These are phyloP conservation scores for Golovinomyces cichoracearum DNA, from an alignment of 2,329 filamentous ascomycete species.

Conservation along the genomic window DNA sequence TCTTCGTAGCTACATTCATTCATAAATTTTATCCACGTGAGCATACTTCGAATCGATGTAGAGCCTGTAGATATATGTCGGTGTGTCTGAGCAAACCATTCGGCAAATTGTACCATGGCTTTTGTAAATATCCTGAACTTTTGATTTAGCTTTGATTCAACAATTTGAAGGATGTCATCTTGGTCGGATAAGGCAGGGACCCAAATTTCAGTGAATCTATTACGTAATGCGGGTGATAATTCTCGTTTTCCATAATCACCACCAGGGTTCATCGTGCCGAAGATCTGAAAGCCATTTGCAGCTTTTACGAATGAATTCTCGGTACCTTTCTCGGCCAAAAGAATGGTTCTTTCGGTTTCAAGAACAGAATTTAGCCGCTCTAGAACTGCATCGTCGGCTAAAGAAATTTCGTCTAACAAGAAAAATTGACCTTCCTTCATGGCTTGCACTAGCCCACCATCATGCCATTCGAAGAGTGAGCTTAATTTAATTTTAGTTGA, in stretches of 20 bases:
- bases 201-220: slow-evolving; percentile 98
- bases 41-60: slow-evolving; percentile 74
- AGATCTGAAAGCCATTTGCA: slow-evolving; percentile 63
- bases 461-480: slow-evolving; percentile 85
- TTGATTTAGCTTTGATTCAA: slow-evolving; percentile 43
- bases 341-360: slow-evolving; percentile 59
- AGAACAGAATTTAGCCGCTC: slow-evolving; percentile 92
- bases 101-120: slow-evolving; percentile 60
- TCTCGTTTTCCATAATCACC: slow-evolving; percentile 97
- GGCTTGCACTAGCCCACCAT: slow-evolving; percentile 76
- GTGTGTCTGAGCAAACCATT: slow-evolving; percentile 75
- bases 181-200: slow-evolving; percentile 66
- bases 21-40: slow-evolving; percentile 83
- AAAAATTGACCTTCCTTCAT: slow-evolving; percentile 84
- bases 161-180: slow-evolving; percentile 70
- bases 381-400: slow-evolving; percentile 90
- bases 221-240: slow-evolving; percentile 75
- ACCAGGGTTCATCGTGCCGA: slow-evolving; percentile 97
- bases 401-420: slow-evolving; percentile 86
- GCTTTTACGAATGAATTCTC: slow-evolving; percentile 58
- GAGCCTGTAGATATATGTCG: slow-evolving; percentile 46
- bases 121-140: slow-evolving; percentile 31
- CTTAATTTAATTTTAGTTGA: slow-evolving; percentile 37
- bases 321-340: slow-evolving; percentile 82
- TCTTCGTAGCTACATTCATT: slow-evolving; percentile 28